phyloP scores from a whole-genome alignment of 805 yeast genomes.

The Saccharomycopsis sp. region DNA sequence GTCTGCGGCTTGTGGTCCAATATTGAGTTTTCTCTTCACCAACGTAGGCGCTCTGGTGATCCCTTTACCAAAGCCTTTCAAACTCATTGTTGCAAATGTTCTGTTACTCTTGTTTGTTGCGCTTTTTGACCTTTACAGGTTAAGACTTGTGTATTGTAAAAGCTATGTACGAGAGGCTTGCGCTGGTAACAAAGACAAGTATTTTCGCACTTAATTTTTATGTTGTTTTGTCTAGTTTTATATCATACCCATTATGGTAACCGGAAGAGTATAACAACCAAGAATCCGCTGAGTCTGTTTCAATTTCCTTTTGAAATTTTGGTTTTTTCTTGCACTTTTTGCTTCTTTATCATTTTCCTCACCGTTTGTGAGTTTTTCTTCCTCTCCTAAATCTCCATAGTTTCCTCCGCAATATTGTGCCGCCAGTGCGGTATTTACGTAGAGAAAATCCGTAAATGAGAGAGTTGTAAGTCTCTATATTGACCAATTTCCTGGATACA shows the following conservation, averaged over 20 bases:
- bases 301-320: neutral
- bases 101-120: conserved; percentile 6
- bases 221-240: too few species aligned
- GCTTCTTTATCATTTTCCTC: neutral
- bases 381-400: neutral
- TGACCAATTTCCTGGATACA: too few species aligned
- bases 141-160: neutral
- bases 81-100: conserved; percentile 50
- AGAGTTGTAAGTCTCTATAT: too few species aligned
- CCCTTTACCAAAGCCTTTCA: conserved; percentile 80
- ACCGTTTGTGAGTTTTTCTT: neutral
- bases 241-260: neutral
- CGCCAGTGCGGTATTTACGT: too few species aligned
- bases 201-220: too few species aligned
- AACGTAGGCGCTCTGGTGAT: conserved; percentile 85
- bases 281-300: neutral
- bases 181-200: too few species aligned
- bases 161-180: neutral
- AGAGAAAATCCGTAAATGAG: too few species aligned
- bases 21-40: conserved; percentile 83
- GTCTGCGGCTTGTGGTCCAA: conserved; percentile 59
- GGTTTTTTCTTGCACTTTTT: neutral
- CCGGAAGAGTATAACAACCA: neutral
- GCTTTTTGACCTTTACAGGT: neutral
- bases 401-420: neutral